These are phyloP conservation scores for Huiozyma naganishii DNA, from an alignment of 805 yeast species.

Conservation along the genomic window DNA sequence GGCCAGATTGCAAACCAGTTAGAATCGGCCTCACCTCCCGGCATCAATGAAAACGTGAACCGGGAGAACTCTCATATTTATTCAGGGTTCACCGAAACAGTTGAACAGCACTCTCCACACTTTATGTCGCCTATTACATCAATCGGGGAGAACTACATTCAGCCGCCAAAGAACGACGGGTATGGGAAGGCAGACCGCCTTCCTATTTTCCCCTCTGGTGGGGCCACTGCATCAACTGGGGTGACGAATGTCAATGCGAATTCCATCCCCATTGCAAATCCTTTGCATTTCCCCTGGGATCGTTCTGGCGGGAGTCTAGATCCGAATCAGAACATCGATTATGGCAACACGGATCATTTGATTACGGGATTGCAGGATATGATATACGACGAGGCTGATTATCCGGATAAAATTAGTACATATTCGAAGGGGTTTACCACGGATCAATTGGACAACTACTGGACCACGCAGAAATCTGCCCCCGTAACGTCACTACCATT, in stretches of 20 bases:
- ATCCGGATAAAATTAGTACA: constrained; percentile 20
- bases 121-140: not conserved
- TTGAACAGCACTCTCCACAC: not conserved
- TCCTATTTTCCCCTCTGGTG: constrained; percentile 3
- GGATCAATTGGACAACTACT: constrained; percentile 29
- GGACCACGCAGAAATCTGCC: constrained; percentile 14
- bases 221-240: constrained; percentile 12
- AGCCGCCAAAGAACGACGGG: not conserved
- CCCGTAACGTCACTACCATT: not conserved
- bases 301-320: not conserved
- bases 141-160: not conserved
- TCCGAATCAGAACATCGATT: constrained; percentile 20
- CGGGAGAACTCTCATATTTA: not conserved
- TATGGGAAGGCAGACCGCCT: not conserved
- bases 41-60: not conserved
- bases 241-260: constrained; percentile 9
- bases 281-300: not conserved
- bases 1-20: not conserved
- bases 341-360: constrained; percentile 22
- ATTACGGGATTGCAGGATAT: constrained; percentile 26
- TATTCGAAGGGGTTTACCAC: constrained; percentile 25
- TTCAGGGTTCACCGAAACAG: not conserved
- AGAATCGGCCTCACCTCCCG: not conserved
- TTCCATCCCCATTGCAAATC: constrained; percentile 1
- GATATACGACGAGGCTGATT: constrained; percentile 24